Percentiles rank a stretch among this genome's conserved stretches.
phyloP scores from a whole-genome alignment of 2,329 filamentous ascomycete genomes.

The Juglanconis oblonga region DNA sequence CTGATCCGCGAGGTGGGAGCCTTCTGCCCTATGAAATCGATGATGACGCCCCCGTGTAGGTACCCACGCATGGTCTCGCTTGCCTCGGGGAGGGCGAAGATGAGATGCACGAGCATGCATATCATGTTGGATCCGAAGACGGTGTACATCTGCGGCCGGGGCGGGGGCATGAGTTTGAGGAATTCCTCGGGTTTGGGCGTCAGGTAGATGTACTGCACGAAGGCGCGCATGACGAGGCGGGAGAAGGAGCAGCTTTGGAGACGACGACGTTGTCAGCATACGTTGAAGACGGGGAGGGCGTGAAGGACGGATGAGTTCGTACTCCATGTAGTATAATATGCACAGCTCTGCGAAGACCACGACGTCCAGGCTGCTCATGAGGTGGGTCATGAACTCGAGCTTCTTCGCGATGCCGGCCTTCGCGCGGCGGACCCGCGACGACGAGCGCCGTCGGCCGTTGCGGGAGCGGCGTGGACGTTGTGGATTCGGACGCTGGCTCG shows the following conservation, averaged over 20 bases:
- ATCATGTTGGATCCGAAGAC: slow-evolving; percentile 57
- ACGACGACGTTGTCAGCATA: slow-evolving; percentile 15
- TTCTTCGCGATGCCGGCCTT: slow-evolving; percentile 47
- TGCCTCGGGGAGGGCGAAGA: slow-evolving; percentile 53
- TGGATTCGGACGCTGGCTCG: neutral
- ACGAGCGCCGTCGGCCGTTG: slow-evolving; percentile 14
- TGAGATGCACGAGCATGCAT: slow-evolving; percentile 59
- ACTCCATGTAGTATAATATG: slow-evolving; percentile 70
- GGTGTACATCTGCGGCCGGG: slow-evolving; percentile 54
- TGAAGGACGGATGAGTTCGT: slow-evolving; percentile 26
- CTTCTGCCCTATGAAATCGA: slow-evolving; percentile 67
- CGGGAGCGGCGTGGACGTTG: neutral
- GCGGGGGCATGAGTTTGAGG: slow-evolving; percentile 53
- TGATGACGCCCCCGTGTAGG: slow-evolving; percentile 63
- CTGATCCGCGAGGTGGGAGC: slow-evolving; percentile 56
- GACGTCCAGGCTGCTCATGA: slow-evolving; percentile 60
- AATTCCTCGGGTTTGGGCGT: slow-evolving; percentile 59
- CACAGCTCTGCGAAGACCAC: slow-evolving; percentile 64
- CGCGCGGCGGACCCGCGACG: slow-evolving; percentile 21
- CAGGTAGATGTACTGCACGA: slow-evolving; percentile 61
- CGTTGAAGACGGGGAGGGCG: neutral
- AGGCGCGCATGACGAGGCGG: slow-evolving; percentile 56
- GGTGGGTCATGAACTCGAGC: slow-evolving; percentile 57
- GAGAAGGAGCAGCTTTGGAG: slow-evolving; percentile 59
- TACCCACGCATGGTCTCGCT: slow-evolving; percentile 62